phyloP scores from a whole-genome alignment of 2,329 filamentous ascomycete genomes.

The Blumeria graminis region DNA sequence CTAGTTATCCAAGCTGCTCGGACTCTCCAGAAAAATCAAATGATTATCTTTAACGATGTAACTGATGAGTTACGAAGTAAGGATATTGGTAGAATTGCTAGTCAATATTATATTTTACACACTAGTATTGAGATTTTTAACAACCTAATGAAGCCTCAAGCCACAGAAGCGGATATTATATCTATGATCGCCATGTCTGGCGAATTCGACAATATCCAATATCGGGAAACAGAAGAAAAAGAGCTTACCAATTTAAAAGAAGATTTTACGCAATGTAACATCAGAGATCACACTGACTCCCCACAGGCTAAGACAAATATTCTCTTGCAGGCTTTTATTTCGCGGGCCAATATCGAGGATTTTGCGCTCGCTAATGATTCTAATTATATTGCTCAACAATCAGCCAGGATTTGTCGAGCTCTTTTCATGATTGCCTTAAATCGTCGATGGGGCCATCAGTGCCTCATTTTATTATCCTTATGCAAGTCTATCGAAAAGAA shows the following conservation, averaged over 20 bases:
- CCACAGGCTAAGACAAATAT: constrained; percentile 91
- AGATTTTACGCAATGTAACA: constrained; percentile 47
- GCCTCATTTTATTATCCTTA: constrained; percentile 67
- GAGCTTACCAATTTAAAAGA: constrained; percentile 56
- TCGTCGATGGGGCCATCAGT: constrained; percentile 86
- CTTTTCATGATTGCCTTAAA: constrained; percentile 96
- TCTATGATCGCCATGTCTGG: constrained; percentile 96
- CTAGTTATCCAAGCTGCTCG: constrained; percentile 73
- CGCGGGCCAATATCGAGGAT: constrained; percentile 64
- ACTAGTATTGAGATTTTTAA: constrained; percentile 93
- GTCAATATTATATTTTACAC: constrained; percentile 88
- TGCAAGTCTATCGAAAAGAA: constrained; percentile 95
- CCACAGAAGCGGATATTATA: constrained; percentile 76
- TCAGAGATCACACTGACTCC: constrained; percentile 25
- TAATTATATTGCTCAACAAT: constrained; percentile 87
- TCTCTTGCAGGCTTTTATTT: constrained; percentile 81
- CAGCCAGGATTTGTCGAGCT: constrained; percentile 78
- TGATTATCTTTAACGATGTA: constrained; percentile 94
- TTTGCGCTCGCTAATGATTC: constrained; percentile 83
- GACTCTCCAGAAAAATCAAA: constrained; percentile 76
- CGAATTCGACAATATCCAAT: constrained; percentile 94
- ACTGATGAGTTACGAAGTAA: constrained; percentile 87
- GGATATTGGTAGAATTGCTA: constrained; percentile 87
- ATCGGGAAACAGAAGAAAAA: constrained; percentile 68
- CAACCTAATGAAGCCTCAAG: constrained; percentile 64